These are phyloP conservation scores for Penicillium verhagenii DNA, from an alignment of 495 filamentous ascomycete species.

Conservation along the genomic window DNA sequence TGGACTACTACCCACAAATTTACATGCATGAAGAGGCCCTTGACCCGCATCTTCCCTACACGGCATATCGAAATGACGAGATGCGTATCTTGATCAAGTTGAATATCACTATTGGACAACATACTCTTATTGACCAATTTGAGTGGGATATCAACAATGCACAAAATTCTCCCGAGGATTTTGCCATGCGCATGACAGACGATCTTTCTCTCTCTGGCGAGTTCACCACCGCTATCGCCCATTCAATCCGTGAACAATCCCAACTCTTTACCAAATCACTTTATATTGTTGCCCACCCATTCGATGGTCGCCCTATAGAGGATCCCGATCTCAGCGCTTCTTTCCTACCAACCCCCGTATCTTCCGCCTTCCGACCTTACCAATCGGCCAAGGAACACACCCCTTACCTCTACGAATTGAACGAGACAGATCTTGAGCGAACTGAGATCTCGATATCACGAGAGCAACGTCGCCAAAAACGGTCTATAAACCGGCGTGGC, in stretches of 20 bases:
- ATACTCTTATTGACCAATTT: conserved; percentile 94
- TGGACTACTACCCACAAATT: conserved; percentile 88
- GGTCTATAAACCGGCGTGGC: conserved; percentile 89
- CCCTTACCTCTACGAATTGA: conserved; percentile 91
- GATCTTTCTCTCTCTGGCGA: conserved; percentile 93
- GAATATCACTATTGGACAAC: conserved; percentile 95
- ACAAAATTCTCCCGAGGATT: conserved; percentile 88
- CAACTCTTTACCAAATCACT: conserved; percentile 92
- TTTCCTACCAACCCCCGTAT: conserved; percentile 82
- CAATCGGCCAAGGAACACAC: conserved; percentile 90
- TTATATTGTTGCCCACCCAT: conserved; percentile 89
- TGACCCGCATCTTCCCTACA: conserved; percentile 86
- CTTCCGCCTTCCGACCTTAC: conserved; percentile 80
- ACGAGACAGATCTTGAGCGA: conserved; percentile 83
- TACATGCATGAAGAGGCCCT: conserved; percentile 87
- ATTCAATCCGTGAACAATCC: conserved; percentile 92
- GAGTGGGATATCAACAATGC: conserved; percentile 99
- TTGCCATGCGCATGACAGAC: conserved; percentile 81
- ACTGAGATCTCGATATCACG: conserved; percentile 89
- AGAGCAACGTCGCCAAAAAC: conserved; percentile 90
- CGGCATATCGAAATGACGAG: conserved; percentile 96
- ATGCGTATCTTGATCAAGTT: conserved; percentile 95
- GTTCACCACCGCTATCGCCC: conserved; percentile 95
- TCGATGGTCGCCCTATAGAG: conserved; percentile 90
- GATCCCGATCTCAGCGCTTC: conserved; percentile 82